Percentiles rank a stretch among this genome's conserved stretches.
Conservation (phyloP, 1,139 yeast genomes). For the Meyerozyma carpophila region DNA sequence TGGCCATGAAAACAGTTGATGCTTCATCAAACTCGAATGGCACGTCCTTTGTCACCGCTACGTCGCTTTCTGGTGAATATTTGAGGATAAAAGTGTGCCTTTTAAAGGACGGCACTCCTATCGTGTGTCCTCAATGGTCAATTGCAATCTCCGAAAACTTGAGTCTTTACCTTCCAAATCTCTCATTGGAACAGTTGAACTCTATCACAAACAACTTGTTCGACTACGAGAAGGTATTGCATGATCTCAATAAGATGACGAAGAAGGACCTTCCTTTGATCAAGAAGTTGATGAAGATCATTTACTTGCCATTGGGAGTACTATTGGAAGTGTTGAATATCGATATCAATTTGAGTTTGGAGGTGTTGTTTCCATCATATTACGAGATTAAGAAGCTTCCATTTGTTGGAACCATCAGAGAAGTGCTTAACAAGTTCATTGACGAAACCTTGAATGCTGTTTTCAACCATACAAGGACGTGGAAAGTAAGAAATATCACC, state of each 20-base stretch:
- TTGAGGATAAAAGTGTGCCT: conserved; percentile 65
- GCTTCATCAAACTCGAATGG: conserved; percentile 18
- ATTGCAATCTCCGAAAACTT: conserved; percentile 53
- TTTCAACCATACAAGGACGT: conserved; percentile 68
- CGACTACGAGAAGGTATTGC: conserved; percentile 38
- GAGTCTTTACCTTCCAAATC: conserved; percentile 47
- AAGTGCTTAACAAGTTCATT: conserved; percentile 63
- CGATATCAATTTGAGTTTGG: conserved; percentile 66
- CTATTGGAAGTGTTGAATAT: conserved; percentile 51
- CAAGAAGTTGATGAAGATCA: conserved; percentile 35
- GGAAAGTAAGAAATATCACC: conserved; percentile 28
- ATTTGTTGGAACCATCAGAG: conserved; percentile 43
- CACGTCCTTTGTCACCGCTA: conserved; percentile 82
- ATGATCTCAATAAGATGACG: conserved; percentile 36
- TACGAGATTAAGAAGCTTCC: conserved; percentile 54
- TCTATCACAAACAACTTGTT: conserved; percentile 39
- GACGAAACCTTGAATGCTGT: conserved; percentile 68
- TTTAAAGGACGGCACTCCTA: conserved; percentile 79
- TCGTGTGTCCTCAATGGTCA: conserved; percentile 71
- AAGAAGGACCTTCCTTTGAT: conserved; percentile 31
- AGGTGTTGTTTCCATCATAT: conserved; percentile 75
- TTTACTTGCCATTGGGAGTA: conserved; percentile 58
- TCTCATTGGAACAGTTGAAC: conserved; percentile 36
- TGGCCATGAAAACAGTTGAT: conserved; percentile 9
- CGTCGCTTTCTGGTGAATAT: conserved; percentile 82